A percentile compares a stretch with the other conserved stretches of the same genome.
Conservation (phyloP, 768 basidiomycete species). For the Strobilomyces dryophilus region DNA sequence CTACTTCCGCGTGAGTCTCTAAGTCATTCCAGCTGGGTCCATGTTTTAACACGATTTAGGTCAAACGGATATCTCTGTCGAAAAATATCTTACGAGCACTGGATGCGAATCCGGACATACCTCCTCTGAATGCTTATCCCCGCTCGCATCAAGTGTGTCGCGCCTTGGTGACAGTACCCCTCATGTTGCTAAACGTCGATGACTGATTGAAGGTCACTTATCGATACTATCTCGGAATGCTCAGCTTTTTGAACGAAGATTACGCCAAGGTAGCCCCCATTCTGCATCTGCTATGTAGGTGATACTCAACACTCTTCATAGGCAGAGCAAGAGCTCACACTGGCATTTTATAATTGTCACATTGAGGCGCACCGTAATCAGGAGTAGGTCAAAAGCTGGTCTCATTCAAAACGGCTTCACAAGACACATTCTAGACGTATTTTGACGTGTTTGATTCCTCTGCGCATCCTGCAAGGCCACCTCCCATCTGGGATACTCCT, state of each 20-base stretch:
- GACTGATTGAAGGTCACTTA: conserved; percentile 71
- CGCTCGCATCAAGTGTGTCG: conserved; percentile 74
- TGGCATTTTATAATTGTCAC: conserved; percentile 85
- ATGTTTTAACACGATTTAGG: conserved; percentile 39
- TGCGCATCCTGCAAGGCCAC: conserved; percentile 83
- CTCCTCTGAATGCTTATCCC: conserved; percentile 70
- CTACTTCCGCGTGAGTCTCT: conserved; percentile 78
- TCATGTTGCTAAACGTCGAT: conserved; percentile 12
- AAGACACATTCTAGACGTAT: conserved; percentile 58
- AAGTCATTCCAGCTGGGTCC: neutral
- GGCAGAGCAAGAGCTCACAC: conserved; percentile 83
- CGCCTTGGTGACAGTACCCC: conserved; percentile 7
- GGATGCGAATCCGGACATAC: conserved; percentile 80
- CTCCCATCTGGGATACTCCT: conserved; percentile 74
- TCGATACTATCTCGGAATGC: conserved; percentile 91
- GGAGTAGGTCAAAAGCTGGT: conserved; percentile 51
- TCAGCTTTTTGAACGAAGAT: conserved; percentile 91
- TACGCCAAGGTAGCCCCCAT: conserved; percentile 62
- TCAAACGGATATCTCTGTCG: conserved; percentile 86
- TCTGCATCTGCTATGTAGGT: neutral
- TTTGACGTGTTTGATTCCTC: conserved; percentile 83
- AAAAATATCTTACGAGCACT: conserved; percentile 91
- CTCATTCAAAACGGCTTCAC: neutral
- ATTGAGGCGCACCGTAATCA: conserved; percentile 66
- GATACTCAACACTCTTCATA: conserved; percentile 27